Evolutionary conservation across 495 filamentous ascomycete species (phyloP).

Genomic region (Margaritispora aquatica): DNA sequence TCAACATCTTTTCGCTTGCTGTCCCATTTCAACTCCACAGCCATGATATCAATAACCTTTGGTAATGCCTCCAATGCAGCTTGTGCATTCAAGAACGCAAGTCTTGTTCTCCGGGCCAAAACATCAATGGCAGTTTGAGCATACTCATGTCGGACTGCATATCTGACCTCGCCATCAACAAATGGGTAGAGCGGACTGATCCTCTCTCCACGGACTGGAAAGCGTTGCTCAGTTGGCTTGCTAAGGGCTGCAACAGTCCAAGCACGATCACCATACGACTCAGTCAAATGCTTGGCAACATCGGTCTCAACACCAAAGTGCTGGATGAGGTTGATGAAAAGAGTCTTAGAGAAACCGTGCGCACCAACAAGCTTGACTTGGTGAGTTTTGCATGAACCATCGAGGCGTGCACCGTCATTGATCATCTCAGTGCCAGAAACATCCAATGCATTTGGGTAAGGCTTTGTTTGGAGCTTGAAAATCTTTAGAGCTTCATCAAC

Average conservation of each 20-base stretch:
- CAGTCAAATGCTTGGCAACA: conserved; percentile 83
- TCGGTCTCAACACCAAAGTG: conserved; percentile 95
- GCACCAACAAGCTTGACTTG: conserved; percentile 85
- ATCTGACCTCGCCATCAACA: conserved; percentile 92
- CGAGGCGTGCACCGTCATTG: conserved; percentile 67
- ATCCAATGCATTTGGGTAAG: conserved; percentile 55
- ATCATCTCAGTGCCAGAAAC: conserved; percentile 73
- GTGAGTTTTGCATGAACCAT: conserved; percentile 89
- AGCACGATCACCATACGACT: conserved; percentile 89
- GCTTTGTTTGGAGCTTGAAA: conserved; percentile 63
- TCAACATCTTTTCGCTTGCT: conserved; percentile 62
- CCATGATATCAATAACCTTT: conserved; percentile 88
- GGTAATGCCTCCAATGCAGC: conserved; percentile 90
- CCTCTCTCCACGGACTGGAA: conserved; percentile 81
- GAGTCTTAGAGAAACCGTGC: conserved; percentile 88
- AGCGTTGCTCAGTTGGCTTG: conserved; percentile 72
- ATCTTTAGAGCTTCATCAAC: conserved; percentile 82
- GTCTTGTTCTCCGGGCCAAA: conserved; percentile 75
- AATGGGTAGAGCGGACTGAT: conserved; percentile 84
- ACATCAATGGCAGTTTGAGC: conserved; percentile 93
- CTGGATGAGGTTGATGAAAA: conserved; percentile 98
- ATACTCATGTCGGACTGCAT: conserved; percentile 85
- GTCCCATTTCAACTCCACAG: conserved; percentile 80
- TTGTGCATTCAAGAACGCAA: conserved; percentile 94
- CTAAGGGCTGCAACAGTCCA: conserved; percentile 91